phyloP scores from a whole-genome alignment of 148 eudicot species.

The Rhododendron henanense region DNA sequence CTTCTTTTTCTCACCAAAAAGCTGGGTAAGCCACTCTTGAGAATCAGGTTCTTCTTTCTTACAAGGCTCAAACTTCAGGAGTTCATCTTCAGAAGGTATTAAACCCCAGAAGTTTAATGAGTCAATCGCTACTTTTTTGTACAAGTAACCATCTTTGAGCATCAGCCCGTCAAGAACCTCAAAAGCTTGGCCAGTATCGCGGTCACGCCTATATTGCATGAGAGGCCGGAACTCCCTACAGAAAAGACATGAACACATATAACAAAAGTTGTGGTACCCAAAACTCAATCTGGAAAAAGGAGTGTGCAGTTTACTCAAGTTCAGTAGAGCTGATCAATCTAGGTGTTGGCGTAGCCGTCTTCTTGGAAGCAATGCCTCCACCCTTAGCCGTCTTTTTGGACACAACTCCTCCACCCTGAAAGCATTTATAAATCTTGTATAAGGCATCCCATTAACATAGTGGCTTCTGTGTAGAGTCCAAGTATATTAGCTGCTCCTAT shows the following conservation, averaged over 20 bases:
- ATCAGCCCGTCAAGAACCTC: slow-evolving; percentile 82
- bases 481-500: not conserved
- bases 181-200: slow-evolving; percentile 67
- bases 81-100: slow-evolving; percentile 76
- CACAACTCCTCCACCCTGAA: slow-evolving; percentile 75
- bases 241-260: slow-evolving; percentile 11
- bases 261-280: slow-evolving; percentile 7
- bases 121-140: slow-evolving; percentile 70
- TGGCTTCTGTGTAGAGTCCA: not conserved
- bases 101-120: slow-evolving; percentile 79
- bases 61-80: slow-evolving; percentile 67
- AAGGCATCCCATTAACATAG: not conserved
- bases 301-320: slow-evolving; percentile 57
- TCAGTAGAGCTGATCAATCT: slow-evolving; percentile 77
- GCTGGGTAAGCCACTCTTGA: slow-evolving; percentile 79
- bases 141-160: slow-evolving; percentile 89
- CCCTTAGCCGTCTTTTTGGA: slow-evolving; percentile 68
- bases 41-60: slow-evolving; percentile 61
- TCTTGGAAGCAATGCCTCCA: slow-evolving; percentile 63
- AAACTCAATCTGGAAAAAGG: not conserved
- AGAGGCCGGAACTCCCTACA: slow-evolving; percentile 93
- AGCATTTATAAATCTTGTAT: not conserved
- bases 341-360: slow-evolving; percentile 58
- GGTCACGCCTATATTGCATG: slow-evolving; percentile 76
- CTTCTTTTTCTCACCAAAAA: slow-evolving; percentile 78